Evolutionary conservation across 768 basidiomycete genomes (phyloP).

Genomic region (Xanthoconium stramineum): DNA sequence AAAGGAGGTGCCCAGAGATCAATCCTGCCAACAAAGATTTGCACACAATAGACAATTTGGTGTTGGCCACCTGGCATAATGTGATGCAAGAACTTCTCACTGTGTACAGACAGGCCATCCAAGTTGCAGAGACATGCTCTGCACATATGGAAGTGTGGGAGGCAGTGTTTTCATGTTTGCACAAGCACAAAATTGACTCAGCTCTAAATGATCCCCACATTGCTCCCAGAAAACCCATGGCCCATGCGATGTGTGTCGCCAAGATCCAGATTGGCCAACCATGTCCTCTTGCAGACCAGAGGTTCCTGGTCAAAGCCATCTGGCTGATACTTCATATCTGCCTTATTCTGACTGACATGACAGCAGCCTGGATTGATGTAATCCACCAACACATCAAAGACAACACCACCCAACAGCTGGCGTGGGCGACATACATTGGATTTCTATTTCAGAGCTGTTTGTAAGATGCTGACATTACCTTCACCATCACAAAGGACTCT

Average conservation of each 20-base stretch:
- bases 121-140: constrained; percentile 46
- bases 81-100: constrained; percentile 34
- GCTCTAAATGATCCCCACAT: constrained; percentile 29
- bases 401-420: constrained; percentile 27
- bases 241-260: constrained; percentile 51
- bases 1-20: constrained; percentile 27
- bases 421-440: constrained; percentile 46
- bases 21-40: constrained; percentile 20
- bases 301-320: constrained; percentile 60
- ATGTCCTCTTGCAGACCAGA: constrained; percentile 54
- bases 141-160: constrained; percentile 62
- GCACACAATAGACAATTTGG: constrained; percentile 31
- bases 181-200: constrained; percentile 43
- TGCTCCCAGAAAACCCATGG: constrained; percentile 41
- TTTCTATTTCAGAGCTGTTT: constrained; percentile 48
- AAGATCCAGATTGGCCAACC: constrained; percentile 54
- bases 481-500: constrained; percentile 44
- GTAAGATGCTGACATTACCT: constrained; percentile 45
- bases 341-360: constrained; percentile 46
- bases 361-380: constrained; percentile 38
- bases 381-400: constrained; percentile 23
- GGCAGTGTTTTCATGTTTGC: constrained; percentile 52
- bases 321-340: constrained; percentile 54
- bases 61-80: constrained; percentile 39
- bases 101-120: constrained; percentile 39